These are phyloP conservation scores for Monosporozyma servazzii DNA, from an alignment of 805 yeast species.

Conservation along the genomic window DNA sequence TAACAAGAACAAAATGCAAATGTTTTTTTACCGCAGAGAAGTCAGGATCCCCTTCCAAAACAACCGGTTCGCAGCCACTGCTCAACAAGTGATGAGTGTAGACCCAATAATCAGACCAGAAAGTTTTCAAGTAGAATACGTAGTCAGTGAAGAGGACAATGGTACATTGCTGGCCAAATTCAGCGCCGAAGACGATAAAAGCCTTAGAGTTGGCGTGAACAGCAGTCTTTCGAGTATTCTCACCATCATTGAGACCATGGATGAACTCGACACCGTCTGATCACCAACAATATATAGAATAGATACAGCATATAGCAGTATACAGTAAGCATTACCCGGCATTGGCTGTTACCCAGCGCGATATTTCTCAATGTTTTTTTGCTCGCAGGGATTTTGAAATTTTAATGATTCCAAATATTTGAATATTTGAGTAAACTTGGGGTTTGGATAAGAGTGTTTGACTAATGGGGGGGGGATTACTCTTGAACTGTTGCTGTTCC, in stretches of 20 bases:
- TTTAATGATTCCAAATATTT: neutral
- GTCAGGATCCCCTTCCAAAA: slow-evolving; percentile 58
- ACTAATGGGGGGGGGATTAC: too few relatives aligned
- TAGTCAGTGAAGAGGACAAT: slow-evolving; percentile 20
- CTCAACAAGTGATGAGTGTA: slow-evolving; percentile 51
- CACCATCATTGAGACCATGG: slow-evolving; percentile 72
- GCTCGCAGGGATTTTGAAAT: neutral
- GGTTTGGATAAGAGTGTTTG: neutral
- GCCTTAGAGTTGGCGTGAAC: slow-evolving; percentile 76
- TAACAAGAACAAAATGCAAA: slow-evolving; percentile 3
- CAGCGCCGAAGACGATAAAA: slow-evolving; percentile 59
- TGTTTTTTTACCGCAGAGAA: slow-evolving; percentile 19
- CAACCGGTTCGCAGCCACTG: slow-evolving; percentile 52
- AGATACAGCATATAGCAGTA: neutral
- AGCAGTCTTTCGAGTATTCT: slow-evolving; percentile 68
- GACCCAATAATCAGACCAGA: slow-evolving; percentile 74
- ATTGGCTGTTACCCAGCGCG: neutral
- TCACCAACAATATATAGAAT: neutral
- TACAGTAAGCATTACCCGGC: neutral
- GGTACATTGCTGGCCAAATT: slow-evolving; percentile 39
- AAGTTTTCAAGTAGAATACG: slow-evolving; percentile 47
- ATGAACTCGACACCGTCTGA: slow-evolving; percentile 30
- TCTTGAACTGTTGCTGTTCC: too few relatives aligned
- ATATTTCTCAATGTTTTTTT: neutral
- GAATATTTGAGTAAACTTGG: neutral